Evolutionary conservation across 768 basidiomycete species (phyloP).

Genomic region (Cyclocybe aegerita): DNA sequence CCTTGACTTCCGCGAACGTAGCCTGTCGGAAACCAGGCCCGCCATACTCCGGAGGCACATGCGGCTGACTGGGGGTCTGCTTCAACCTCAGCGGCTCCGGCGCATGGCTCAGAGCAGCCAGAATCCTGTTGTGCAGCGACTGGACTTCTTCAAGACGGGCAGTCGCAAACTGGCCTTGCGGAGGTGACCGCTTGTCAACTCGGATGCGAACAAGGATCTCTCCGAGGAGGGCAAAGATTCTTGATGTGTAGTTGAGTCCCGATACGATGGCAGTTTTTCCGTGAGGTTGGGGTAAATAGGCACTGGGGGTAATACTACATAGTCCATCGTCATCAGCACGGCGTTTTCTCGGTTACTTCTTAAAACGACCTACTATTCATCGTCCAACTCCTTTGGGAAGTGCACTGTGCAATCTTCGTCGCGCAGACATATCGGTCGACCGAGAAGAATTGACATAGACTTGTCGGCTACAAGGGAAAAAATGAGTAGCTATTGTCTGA

Average conservation of each 20-base stretch:
- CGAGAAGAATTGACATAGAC: slow-evolving; percentile 83
- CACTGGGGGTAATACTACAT: slow-evolving; percentile 75
- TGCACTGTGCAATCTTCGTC: slow-evolving; percentile 91
- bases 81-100: slow-evolving; percentile 78
- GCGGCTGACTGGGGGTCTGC: slow-evolving; percentile 45
- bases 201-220: slow-evolving; percentile 87
- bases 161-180: slow-evolving; percentile 82
- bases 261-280: slow-evolving; percentile 83
- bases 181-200: slow-evolving; percentile 84
- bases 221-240: slow-evolving; percentile 82
- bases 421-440: slow-evolving; percentile 80
- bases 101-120: slow-evolving; percentile 70
- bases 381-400: slow-evolving; percentile 86
- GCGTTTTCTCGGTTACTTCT: slow-evolving; percentile 28
- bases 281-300: slow-evolving; percentile 84
- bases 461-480: slow-evolving; percentile 65
- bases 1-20: slow-evolving; percentile 85
- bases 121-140: slow-evolving; percentile 74
- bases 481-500: slow-evolving; percentile 6
- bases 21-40: slow-evolving; percentile 77
- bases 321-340: slow-evolving; percentile 19
- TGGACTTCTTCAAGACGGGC: slow-evolving; percentile 84
- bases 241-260: slow-evolving; percentile 84
- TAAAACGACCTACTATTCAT: slow-evolving; percentile 68
- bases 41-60: slow-evolving; percentile 58